Conservation (phyloP, 1,284 basidiomycete species). For the Cryptococcus sp. region DNA sequence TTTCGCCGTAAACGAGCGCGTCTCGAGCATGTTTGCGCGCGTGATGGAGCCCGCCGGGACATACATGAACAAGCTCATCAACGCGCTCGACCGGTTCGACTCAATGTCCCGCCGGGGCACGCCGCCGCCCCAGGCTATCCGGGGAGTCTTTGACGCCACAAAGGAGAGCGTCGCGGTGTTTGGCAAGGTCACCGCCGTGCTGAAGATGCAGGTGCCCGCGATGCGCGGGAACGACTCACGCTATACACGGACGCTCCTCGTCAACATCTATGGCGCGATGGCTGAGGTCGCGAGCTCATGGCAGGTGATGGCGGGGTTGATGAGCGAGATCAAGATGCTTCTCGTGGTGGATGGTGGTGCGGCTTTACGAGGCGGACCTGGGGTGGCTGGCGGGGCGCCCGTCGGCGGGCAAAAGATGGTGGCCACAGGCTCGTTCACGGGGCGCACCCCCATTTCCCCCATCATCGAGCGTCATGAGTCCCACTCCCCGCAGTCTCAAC, state of each 20-base stretch:
- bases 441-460: conserved; percentile 49
- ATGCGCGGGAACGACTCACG: conserved; percentile 70
- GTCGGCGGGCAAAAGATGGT: conserved; percentile 31
- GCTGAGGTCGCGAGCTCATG: conserved; percentile 86
- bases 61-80: conserved; percentile 80
- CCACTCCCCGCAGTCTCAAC: conserved; percentile 31
- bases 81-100: conserved; percentile 89
- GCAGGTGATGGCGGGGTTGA: conserved; percentile 70
- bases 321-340: conserved; percentile 67
- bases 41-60: conserved; percentile 79
- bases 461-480: conserved; percentile 48
- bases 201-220: conserved; percentile 69
- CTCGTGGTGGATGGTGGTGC: conserved; percentile 54
- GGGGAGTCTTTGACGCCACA: conserved; percentile 75
- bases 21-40: conserved; percentile 74
- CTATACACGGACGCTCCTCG: conserved; percentile 79
- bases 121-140: conserved; percentile 65
- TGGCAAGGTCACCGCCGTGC: conserved; percentile 77
- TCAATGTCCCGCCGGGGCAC: conserved; percentile 65
- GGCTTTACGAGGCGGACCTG: conserved; percentile 19
- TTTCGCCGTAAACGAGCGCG: conserved; percentile 79
- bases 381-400: conserved; percentile 16
- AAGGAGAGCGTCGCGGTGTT: conserved; percentile 82
- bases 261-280: conserved; percentile 85
- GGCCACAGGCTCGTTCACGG: conserved; percentile 21